Evolutionary conservation across 768 basidiomycete genomes (phyloP).

Genomic region (Termitomyces heimii): DNA sequence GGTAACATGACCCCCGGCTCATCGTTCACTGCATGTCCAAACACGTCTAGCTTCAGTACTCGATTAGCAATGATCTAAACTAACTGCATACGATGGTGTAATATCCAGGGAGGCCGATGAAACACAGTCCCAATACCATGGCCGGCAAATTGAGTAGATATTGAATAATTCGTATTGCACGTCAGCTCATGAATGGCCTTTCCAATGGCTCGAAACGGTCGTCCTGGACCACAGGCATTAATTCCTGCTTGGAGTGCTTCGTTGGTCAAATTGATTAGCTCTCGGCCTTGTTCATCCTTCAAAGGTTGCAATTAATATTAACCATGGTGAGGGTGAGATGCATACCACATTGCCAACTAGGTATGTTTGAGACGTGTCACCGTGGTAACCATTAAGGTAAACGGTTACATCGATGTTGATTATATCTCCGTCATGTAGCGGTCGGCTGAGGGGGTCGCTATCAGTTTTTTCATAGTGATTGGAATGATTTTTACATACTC

Average conservation of each 20-base stretch:
- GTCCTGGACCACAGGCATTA: slow-evolving; percentile 66
- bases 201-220: slow-evolving; percentile 66
- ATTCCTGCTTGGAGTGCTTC: slow-evolving; percentile 68
- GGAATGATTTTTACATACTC: slow-evolving; percentile 38
- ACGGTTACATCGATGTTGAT: slow-evolving; percentile 87
- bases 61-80: background rate
- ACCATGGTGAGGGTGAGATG: slow-evolving; percentile 12
- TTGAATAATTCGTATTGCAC: slow-evolving; percentile 38
- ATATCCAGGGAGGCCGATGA: slow-evolving; percentile 78
- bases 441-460: slow-evolving; percentile 45
- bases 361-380: slow-evolving; percentile 85
- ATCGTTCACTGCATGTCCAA: slow-evolving; percentile 55
- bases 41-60: background rate
- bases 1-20: slow-evolving; percentile 78
- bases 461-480: background rate
- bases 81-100: slow-evolving; percentile 57
- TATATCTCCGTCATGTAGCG: slow-evolving; percentile 77
- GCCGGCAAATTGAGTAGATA: slow-evolving; percentile 71
- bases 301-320: background rate
- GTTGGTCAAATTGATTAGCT: slow-evolving; percentile 58
- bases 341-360: slow-evolving; percentile 73
- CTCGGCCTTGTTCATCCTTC: slow-evolving; percentile 65
- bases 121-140: slow-evolving; percentile 85
- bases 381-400: slow-evolving; percentile 80
- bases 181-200: slow-evolving; percentile 55